phyloP scores from a whole-genome alignment of 495 filamentous ascomycete genomes.

The Penicillium cosmopolitanum region DNA sequence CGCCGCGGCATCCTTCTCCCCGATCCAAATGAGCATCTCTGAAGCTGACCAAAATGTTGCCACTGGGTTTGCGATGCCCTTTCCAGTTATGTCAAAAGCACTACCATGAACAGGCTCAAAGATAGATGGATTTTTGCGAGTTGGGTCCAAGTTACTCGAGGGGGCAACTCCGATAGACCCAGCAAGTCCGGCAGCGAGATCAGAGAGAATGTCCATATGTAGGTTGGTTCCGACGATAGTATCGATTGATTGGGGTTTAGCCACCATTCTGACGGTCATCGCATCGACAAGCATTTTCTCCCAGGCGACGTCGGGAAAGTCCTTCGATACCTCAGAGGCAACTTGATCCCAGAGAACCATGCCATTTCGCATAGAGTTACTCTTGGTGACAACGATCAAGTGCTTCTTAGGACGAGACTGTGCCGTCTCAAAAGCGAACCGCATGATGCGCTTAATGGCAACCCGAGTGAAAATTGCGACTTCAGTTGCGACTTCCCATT shows the following conservation, averaged over 20 bases:
- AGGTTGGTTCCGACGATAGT: constrained; percentile 57
- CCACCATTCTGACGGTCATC: constrained; percentile 55
- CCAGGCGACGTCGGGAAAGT: constrained; percentile 50
- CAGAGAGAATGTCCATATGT: constrained; percentile 55
- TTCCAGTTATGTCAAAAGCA: constrained; percentile 68
- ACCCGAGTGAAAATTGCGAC: constrained; percentile 52
- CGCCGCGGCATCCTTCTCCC: constrained; percentile 53
- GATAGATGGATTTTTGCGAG: constrained; percentile 56
- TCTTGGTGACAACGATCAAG: constrained; percentile 55
- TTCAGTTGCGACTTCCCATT: constrained; percentile 53
- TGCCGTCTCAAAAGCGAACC: constrained; percentile 53
- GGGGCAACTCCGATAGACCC: constrained; percentile 56
- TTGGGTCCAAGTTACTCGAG: constrained; percentile 61
- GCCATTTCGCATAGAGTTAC: constrained; percentile 53
- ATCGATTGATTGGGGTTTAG: constrained; percentile 50
- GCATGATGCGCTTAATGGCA: constrained; percentile 52
- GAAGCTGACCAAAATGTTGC: constrained; percentile 66
- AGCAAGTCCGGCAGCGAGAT: constrained; percentile 53
- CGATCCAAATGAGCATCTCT: constrained; percentile 67
- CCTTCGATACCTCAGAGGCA: constrained; percentile 39
- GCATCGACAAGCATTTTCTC: constrained; percentile 59
- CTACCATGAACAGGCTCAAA: constrained; percentile 66
- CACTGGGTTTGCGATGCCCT: constrained; percentile 66
- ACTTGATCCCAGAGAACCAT: constrained; percentile 56
- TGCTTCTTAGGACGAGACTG: constrained; percentile 40